Percentiles rank a stretch among this genome's conserved stretches.
Conservation (phyloP, 345 rosid genomes). For the Ricinus communis region DNA sequence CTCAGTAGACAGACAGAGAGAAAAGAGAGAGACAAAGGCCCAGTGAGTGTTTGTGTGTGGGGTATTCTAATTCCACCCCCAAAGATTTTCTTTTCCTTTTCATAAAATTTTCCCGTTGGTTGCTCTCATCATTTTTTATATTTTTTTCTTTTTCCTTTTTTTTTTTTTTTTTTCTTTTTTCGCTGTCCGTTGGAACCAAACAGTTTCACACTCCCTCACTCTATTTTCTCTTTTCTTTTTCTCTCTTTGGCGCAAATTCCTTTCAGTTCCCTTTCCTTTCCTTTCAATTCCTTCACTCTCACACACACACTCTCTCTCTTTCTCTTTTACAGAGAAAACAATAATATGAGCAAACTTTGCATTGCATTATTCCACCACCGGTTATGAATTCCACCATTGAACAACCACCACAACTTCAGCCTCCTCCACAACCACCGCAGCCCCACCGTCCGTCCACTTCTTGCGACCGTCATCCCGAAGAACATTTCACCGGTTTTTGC, state of each 20-base stretch:
- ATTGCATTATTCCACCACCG: constrained; percentile 39
- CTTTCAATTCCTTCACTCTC: background rate
- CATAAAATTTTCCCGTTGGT: no score
- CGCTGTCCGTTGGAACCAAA: constrained; percentile 75
- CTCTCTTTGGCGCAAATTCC: background rate
- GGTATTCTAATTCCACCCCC: constrained; percentile 21
- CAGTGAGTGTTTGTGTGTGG: constrained; percentile 15
- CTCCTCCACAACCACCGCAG: constrained; percentile 76
- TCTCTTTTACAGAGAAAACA: constrained; percentile 18
- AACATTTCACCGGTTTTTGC: constrained; percentile 87
- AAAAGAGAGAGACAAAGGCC: background rate
- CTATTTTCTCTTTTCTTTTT: constrained; percentile 4
- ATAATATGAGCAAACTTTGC: constrained; percentile 65
- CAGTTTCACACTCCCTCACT: constrained; percentile 32
- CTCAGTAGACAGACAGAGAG: background rate
- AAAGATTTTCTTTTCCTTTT: constrained; percentile 25
- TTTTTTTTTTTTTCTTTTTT: constrained; percentile 20
- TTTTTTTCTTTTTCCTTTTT: constrained; percentile 22
- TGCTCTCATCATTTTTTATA: no score
- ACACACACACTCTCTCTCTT: background rate
- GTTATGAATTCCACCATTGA: constrained; percentile 88
- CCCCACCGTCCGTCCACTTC: constrained; percentile 85
- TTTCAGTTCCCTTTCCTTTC: no score
- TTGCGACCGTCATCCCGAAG: constrained; percentile 85
- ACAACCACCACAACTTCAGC: constrained; percentile 56